Conservation (phyloP, 495 filamentous ascomycete species). For the Tuber borchii region DNA sequence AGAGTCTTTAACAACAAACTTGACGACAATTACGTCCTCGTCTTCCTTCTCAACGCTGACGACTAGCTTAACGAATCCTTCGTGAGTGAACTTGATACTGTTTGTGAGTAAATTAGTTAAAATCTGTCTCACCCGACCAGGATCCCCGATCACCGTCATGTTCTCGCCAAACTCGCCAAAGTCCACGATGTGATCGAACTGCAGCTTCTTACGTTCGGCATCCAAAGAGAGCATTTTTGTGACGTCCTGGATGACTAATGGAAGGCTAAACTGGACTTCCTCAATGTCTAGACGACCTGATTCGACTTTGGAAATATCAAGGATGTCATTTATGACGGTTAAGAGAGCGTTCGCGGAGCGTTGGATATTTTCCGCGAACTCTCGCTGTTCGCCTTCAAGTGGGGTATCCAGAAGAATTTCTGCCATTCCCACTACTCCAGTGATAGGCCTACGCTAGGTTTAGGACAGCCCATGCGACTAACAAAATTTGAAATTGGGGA, state of each 20-base stretch:
- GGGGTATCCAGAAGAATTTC: slow-evolving; percentile 63
- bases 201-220: slow-evolving; percentile 48
- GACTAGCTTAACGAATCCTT: slow-evolving; percentile 58
- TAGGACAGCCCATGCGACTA: neutral
- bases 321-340: slow-evolving; percentile 82
- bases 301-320: slow-evolving; percentile 84
- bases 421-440: slow-evolving; percentile 69
- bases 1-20: slow-evolving; percentile 66
- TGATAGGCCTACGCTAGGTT: slow-evolving; percentile 49
- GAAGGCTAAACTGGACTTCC: slow-evolving; percentile 71
- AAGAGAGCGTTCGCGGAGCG: slow-evolving; percentile 74
- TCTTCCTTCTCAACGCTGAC: slow-evolving; percentile 49
- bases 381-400: slow-evolving; percentile 61
- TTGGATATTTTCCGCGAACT: slow-evolving; percentile 71
- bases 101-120: slow-evolving; percentile 83
- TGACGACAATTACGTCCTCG: slow-evolving; percentile 48
- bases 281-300: slow-evolving; percentile 68
- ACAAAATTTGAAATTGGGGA: neutral
- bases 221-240: slow-evolving; percentile 55
- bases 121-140: slow-evolving; percentile 71
- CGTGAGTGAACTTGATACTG: slow-evolving; percentile 79
- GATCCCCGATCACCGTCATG: slow-evolving; percentile 61
- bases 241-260: slow-evolving; percentile 64
- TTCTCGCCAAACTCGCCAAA: slow-evolving; percentile 28
- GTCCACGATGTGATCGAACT: slow-evolving; percentile 44